Percentiles rank a stretch among this genome's conserved stretches.
Conservation (phyloP, 2,329 filamentous ascomycete species). For the Dactylellina parvicollis region DNA sequence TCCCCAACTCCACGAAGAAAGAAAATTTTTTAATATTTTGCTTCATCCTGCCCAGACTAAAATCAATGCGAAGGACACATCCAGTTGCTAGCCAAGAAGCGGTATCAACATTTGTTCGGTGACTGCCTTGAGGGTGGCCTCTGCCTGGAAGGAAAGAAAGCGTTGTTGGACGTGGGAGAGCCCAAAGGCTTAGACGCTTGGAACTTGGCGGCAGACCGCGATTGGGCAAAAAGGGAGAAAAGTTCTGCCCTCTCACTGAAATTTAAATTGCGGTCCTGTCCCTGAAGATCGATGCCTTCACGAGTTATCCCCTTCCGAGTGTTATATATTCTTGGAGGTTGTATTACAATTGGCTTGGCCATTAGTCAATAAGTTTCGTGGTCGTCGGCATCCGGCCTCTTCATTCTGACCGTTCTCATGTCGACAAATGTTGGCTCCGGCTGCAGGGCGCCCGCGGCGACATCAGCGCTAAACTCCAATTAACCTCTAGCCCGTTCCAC, state of each 20-base stretch:
- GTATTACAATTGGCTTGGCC: too few relatives aligned
- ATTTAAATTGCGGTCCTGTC: not conserved
- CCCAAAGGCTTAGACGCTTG: constrained; percentile 6
- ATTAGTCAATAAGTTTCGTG: too few relatives aligned
- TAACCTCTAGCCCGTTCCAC: too few relatives aligned
- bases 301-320: not conserved
- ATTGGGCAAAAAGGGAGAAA: constrained; percentile 5
- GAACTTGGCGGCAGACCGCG: constrained; percentile 51
- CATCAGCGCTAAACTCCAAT: too few relatives aligned
- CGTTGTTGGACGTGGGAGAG: constrained; percentile 7
- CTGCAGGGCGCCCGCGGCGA: too few relatives aligned
- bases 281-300: not conserved
- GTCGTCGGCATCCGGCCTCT: too few relatives aligned
- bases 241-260: not conserved
- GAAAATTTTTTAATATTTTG: not conserved
- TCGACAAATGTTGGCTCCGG: too few relatives aligned
- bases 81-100: not conserved
- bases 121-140: constrained; percentile 14
- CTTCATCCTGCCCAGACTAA: constrained; percentile 11
- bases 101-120: not conserved
- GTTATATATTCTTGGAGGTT: too few relatives aligned
- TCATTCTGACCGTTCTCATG: too few relatives aligned
- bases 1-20: constrained; percentile 7
- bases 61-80: constrained; percentile 1
- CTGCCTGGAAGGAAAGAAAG: constrained; percentile 34